Percentiles rank a stretch among this genome's conserved stretches.
Evolutionary conservation across 345 rosid species (phyloP).

Genomic region (Streptanthus diversifolius): DNA sequence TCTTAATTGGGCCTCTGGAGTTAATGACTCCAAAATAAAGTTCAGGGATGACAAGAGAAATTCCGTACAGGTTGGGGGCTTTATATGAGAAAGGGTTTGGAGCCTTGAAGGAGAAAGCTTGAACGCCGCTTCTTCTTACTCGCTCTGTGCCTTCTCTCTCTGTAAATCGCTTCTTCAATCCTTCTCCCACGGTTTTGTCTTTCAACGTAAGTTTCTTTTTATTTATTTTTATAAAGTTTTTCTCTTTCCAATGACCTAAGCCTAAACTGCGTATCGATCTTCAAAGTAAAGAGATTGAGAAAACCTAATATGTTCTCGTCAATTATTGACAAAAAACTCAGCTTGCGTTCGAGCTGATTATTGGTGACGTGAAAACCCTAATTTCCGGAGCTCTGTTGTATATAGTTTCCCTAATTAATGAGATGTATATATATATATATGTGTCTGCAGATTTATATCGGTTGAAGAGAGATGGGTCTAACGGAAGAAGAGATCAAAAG

Average conservation of each 20-base stretch:
- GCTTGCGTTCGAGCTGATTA: background rate
- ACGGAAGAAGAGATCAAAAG: slow-evolving; percentile 65
- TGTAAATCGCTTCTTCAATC: background rate
- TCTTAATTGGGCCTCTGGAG: background rate
- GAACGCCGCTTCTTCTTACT: slow-evolving; percentile 3
- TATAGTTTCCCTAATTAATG: background rate
- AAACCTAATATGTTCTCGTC: background rate
- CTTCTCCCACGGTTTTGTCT: background rate
- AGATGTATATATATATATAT: background rate
- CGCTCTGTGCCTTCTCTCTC: background rate
- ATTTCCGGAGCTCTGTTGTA: no score
- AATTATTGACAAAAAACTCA: background rate
- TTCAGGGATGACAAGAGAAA: background rate
- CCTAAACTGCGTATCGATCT: background rate
- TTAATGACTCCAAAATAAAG: background rate
- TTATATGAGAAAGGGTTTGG: background rate
- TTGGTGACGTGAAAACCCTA: background rate
- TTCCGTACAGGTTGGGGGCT: background rate
- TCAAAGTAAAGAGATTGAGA: background rate
- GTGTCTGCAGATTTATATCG: background rate
- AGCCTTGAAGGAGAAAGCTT: background rate
- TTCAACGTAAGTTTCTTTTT: background rate
- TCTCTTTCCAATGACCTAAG: background rate
- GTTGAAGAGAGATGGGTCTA: slow-evolving; percentile 43
- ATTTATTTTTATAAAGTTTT: background rate